Evolutionary conservation across 352 stramenopile genomes (phyloP).

Genomic region (Phytophthora constricta): DNA sequence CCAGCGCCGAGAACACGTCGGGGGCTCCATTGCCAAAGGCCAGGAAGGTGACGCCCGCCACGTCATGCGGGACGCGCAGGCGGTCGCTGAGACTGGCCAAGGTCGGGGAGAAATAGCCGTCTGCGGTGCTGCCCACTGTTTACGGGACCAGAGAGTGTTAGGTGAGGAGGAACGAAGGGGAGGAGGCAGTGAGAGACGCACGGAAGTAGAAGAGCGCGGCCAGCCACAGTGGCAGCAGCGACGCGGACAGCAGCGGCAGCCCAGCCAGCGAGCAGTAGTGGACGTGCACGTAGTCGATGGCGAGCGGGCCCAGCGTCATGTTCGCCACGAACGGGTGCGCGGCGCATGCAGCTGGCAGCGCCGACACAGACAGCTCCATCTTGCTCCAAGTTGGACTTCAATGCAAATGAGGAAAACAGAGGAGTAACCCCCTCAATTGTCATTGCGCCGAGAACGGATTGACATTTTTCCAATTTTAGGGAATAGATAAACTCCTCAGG

Average conservation of each 20-base stretch:
- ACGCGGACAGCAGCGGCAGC: constrained; percentile 56
- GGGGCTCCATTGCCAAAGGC: constrained; percentile 98
- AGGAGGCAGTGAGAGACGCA: constrained; percentile 35
- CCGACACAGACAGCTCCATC: neutral
- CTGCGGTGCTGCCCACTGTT: constrained; percentile 95
- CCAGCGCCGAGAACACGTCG: constrained; percentile 95
- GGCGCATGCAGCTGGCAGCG: constrained; percentile 29
- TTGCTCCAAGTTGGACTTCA: no score
- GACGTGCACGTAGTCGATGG: constrained; percentile 82
- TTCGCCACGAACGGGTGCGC: constrained; percentile 54
- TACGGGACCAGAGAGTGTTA: constrained; percentile 23
- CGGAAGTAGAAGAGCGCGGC: constrained; percentile 83
- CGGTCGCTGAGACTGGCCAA: constrained; percentile 95
- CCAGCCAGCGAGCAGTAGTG: constrained; percentile 73
- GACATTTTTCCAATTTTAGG: no score
- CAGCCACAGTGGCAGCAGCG: constrained; percentile 71
- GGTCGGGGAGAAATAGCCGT: constrained; percentile 97
- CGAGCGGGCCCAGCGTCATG: constrained; percentile 71
- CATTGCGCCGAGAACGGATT: no score
- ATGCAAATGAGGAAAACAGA: no score
- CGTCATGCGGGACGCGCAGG: constrained; percentile 87
- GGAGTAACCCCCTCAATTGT: no score
- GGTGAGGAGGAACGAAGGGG: neutral
- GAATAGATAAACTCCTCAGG: no score
- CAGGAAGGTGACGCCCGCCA: constrained; percentile 97